Conservation (phyloP, 176 grass and related monocot genomes). For the Bromus sterilis region DNA sequence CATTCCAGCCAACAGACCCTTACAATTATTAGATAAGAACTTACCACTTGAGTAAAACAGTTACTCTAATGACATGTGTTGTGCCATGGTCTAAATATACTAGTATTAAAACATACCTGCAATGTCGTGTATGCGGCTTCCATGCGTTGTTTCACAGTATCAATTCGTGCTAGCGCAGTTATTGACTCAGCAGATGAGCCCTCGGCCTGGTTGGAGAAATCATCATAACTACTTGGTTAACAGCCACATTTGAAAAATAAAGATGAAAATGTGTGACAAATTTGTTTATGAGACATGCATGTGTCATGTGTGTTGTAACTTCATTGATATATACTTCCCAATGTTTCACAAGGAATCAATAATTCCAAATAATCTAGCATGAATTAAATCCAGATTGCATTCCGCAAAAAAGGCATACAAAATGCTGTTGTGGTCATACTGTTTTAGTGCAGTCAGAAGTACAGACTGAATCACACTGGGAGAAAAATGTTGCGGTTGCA, state of each 20-base stretch:
- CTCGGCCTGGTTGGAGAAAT: slow-evolving; percentile 61
- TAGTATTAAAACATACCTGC: slow-evolving; percentile 50
- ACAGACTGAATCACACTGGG: not conserved
- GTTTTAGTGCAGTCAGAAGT: not conserved
- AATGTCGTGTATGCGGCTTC: slow-evolving; percentile 90
- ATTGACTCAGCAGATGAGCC: slow-evolving; percentile 96
- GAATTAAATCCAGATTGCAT: not conserved
- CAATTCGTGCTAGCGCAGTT: slow-evolving; percentile 78
- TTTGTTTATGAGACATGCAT: not conserved
- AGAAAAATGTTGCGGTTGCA: not conserved
- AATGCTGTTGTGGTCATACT: not conserved
- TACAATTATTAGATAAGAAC: slow-evolving; percentile 8
- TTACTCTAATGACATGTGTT: not conserved
- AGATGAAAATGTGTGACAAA: not conserved
- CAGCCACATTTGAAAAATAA: not conserved
- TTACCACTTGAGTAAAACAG: not conserved
- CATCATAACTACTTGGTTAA: slow-evolving; percentile 9
- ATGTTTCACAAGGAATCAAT: not conserved
- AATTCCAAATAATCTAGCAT: not conserved
- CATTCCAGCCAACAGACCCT: slow-evolving; percentile 6
- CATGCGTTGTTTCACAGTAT: slow-evolving; percentile 94
- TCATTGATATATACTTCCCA: not conserved
- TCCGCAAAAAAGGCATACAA: not conserved
- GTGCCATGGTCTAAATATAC: not conserved
- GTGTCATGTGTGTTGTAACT: not conserved